Evolutionary conservation across 2,329 filamentous ascomycete genomes (phyloP), one percentile per base, ranked within the genome.

Genomic region (Didymella glomerata): DNA sequence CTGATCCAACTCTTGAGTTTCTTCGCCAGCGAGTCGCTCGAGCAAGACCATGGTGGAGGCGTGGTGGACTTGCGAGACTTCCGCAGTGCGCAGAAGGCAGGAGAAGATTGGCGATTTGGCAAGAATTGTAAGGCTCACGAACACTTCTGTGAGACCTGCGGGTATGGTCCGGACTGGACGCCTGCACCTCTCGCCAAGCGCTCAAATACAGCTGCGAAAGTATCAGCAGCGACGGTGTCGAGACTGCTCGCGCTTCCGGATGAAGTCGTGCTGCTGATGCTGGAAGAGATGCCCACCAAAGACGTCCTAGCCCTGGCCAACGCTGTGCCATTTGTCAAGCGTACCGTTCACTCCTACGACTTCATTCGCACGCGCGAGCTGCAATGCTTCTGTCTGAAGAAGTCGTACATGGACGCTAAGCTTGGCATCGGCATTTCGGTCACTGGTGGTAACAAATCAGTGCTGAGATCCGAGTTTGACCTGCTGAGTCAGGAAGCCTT

Each of bases 1-100:
- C 77, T 80, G 16, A 84, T 84, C 24, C 82, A 84, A 68, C 60
- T 84, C n/a, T 69, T 84, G 2, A 83, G 81, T 63, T 83, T 85
- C 70, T 84, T 84, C 65, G 74, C 74, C 25, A 84, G 82, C 62
- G 79, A 82, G 1, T 74, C 55, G 2, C 50, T 84, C 3, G 81
- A 84, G 56, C 82, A 84, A 54, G 61, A 64, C 0, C 25, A 76
- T 44, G 72, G 70, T 8, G 71, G 71, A 7, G 51, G 45, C 3
- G 14, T 34, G 4, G 44, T 74, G 13, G 44, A 75, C 13, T 68
- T 82, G 28, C 48, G 38, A 9, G 51, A 53, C 18, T 67, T 57
- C 14, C 59, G 57, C 11, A 45, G 41, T 1, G 34, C 28, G 4
- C 24, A 48, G 5, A 20, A 8, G 3, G 22, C 20, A 22, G 32